Percentiles rank a stretch among this genome's conserved stretches.
Conservation (phyloP, 345 rosid genomes). For the Populus davidiana region DNA sequence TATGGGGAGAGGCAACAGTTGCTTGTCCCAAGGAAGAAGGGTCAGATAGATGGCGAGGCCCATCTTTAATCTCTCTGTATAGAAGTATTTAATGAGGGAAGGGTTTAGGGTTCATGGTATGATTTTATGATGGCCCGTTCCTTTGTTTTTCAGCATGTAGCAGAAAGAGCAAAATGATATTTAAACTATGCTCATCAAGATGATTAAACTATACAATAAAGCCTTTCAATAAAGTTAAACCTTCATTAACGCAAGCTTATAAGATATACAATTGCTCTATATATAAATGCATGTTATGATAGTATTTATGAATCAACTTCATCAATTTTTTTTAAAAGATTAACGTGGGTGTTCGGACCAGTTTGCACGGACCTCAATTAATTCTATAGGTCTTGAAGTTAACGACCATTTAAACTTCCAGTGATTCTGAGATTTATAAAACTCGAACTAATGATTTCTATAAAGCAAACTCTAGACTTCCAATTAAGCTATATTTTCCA, state of each 20-base stretch:
- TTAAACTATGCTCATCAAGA: not conserved
- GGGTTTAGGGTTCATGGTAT: not conserved
- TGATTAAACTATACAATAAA: not conserved
- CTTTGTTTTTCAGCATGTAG: not conserved
- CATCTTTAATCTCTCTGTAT: not conserved
- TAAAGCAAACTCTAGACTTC: rapidly evolving
- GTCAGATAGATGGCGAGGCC: constrained; percentile 26
- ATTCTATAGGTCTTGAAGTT: rapidly evolving
- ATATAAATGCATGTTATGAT: too few species aligned
- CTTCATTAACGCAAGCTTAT: too few species aligned
- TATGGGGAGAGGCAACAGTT: constrained; percentile 22
- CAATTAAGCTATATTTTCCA: too few species aligned
- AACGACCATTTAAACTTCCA: too few species aligned
- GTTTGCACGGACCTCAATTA: too few species aligned
- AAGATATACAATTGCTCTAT: too few species aligned
- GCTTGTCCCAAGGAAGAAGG: constrained; percentile 32
- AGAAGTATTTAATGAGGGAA: not conserved
- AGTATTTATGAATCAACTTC: too few species aligned
- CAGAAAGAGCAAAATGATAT: too few species aligned
- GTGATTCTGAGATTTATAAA: rapidly evolving
- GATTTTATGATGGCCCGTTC: constrained; percentile 9
- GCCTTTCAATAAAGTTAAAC: too few species aligned
- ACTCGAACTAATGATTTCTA: rapidly evolving
- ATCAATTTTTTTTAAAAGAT: too few species aligned
- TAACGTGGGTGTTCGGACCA: rapidly evolving